Evolutionary conservation across 176 grass and related monocot genomes (phyloP), one percentile per base, ranked within the genome.

Genomic region (Musa beccarii): DNA sequence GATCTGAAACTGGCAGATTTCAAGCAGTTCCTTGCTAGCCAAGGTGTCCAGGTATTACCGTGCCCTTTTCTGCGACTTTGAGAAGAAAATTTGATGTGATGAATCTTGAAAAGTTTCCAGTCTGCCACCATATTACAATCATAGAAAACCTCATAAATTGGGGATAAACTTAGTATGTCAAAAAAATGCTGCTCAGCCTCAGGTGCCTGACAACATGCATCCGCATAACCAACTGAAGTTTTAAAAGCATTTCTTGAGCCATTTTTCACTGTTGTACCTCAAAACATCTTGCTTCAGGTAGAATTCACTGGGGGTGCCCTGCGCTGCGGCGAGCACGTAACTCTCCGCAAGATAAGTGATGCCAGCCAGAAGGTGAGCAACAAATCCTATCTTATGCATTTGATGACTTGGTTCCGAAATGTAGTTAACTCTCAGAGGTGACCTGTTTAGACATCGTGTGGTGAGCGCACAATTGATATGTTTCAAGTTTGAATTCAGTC

Each of bases 1-100:
- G 93, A 92, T 86, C 49, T 96, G 51, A 92, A 92, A 76, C 71
- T 92, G 74, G 86, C 87, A 53, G 84, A 96, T 83, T 96, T 96
- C 82, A 92, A 96, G 88, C 89, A 96, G 63, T 92, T 92, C 76
- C 88, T 97, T 69, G 81, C 82, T 76, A 86, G 81, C 74, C 92
- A 92, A 86, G 89, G 87, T 11, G 81, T 88, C 63, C 93, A 97
- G 90, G 93, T 92, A 80, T 21, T 66, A 66, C 22, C 53, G 1
- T 54, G 5, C 25, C 59, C 10, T 22, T 23, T 28, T 8, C 51
- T 66, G 4, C 62, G 10, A 28, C 28, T 26, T 49, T 28, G 13
- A 61, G 54, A 16, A 12, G 13, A 43, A 43, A 43, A 43, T 43
- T 43, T 43, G 34, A 43, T 43, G 34, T 43, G 34, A 43, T 43